phyloP scores from a whole-genome alignment of 2,329 filamentous ascomycete species.

The Xylariaceae sp. region DNA sequence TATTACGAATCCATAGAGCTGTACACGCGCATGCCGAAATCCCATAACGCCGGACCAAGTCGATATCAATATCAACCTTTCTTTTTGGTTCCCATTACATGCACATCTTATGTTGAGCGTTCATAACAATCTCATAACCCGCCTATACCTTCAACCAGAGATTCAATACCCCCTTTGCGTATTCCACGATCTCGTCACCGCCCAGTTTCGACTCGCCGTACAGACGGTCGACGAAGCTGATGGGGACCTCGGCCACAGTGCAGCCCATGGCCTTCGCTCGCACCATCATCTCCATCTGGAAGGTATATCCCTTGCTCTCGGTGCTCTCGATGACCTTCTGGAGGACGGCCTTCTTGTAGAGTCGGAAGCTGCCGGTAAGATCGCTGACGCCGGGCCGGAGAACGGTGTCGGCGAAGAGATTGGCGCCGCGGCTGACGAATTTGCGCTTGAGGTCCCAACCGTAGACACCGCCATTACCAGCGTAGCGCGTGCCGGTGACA shows the following conservation, averaged over 20 bases:
- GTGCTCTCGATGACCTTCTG: slow-evolving; percentile 87
- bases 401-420: slow-evolving; percentile 92
- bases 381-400: slow-evolving; percentile 91
- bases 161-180: slow-evolving; percentile 77
- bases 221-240: slow-evolving; percentile 89
- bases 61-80: slow-evolving; percentile 11
- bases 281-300: slow-evolving; percentile 99
- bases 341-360: slow-evolving; percentile 89
- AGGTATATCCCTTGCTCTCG: slow-evolving; percentile 94
- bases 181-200: slow-evolving; percentile 93
- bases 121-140: background rate
- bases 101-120: slow-evolving; percentile 11
- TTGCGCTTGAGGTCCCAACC: slow-evolving; percentile 95
- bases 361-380: slow-evolving; percentile 85
- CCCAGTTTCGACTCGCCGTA: slow-evolving; percentile 96
- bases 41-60: slow-evolving; percentile 24
- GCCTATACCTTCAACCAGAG: slow-evolving; percentile 72
- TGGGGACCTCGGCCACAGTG: slow-evolving; percentile 91
- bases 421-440: slow-evolving; percentile 80
- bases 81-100: slow-evolving; percentile 14
- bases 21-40: slow-evolving; percentile 18
- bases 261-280: slow-evolving; percentile 93
- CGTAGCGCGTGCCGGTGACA: slow-evolving; percentile 93
- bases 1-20: slow-evolving; percentile 24
- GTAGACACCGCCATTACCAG: slow-evolving; percentile 81